phyloP scores from a whole-genome alignment of 345 rosid species.

The Moricandia moricandioides region DNA sequence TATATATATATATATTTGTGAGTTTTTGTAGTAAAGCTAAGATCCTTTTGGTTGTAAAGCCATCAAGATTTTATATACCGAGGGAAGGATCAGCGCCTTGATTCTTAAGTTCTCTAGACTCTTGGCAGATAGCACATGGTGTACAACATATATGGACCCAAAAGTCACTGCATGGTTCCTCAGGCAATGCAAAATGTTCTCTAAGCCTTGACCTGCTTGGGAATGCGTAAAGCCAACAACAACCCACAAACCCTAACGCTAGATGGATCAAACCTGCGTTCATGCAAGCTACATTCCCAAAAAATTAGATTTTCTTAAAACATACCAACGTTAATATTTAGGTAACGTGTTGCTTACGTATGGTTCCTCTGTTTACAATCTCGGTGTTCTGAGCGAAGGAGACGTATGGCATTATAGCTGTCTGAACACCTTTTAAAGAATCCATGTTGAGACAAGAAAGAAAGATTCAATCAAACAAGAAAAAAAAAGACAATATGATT shows the following conservation, averaged over 20 bases:
- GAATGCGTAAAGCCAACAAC: conserved; percentile 45
- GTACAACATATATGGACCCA: conserved; percentile 44
- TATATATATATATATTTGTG: background rate
- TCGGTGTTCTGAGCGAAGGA: conserved; percentile 51
- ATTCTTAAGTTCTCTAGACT: conserved; percentile 51
- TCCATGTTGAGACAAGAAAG: background rate
- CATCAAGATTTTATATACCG: conserved; percentile 28
- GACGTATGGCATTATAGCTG: conserved; percentile 53
- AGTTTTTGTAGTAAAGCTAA: background rate
- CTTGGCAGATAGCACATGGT: conserved; percentile 54
- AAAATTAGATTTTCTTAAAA: background rate
- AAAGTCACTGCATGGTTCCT: conserved; percentile 50
- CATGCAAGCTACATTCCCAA: conserved; percentile 32
- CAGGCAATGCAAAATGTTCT: conserved; percentile 45
- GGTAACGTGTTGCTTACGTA: conserved; percentile 39
- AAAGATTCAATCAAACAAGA: background rate
- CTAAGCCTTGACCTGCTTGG: conserved; percentile 44
- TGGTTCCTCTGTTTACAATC: conserved; percentile 49
- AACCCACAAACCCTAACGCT: conserved; percentile 37
- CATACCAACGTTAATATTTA: background rate
- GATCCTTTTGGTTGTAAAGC: background rate
- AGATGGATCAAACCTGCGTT: conserved; percentile 37
- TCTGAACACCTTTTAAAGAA: conserved; percentile 40
- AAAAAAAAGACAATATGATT: background rate
- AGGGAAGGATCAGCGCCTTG: conserved; percentile 51